A percentile compares a stretch with the other conserved stretches of the same genome.
These are phyloP conservation scores for Chlorella sp. DNA, from an alignment of 139 green algal species.

Conservation along the genomic window DNA sequence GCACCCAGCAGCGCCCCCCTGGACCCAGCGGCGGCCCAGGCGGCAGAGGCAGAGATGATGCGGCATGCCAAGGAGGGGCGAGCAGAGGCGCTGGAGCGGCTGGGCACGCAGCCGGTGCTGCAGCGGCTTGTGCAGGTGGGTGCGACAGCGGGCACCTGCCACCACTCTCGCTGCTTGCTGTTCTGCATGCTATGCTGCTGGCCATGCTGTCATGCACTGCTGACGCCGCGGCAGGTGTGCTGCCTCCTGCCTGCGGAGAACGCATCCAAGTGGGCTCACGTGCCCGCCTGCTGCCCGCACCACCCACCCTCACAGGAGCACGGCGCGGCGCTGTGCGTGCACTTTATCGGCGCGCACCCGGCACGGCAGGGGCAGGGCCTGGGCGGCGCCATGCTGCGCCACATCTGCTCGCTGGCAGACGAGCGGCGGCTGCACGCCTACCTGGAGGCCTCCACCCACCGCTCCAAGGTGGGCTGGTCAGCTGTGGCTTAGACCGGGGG, in stretches of 20 bases:
- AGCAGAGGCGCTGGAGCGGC: neutral
- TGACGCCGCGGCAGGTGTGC: neutral
- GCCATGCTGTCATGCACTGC: no score
- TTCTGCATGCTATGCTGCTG: no score
- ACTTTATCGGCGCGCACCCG: conserved; percentile 3
- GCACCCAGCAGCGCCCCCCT: neutral
- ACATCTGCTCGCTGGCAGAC: conserved; percentile 2
- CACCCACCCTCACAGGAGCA: neutral
- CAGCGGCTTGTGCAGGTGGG: neutral
- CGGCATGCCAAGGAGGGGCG: neutral
- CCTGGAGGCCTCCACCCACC: neutral
- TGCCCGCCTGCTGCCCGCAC: neutral
- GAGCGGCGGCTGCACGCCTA: neutral
- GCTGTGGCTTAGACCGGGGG: neutral
- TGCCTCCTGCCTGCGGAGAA: neutral
- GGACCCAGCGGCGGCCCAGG: neutral
- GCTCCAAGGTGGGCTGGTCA: neutral
- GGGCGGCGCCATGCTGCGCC: conserved; percentile 3
- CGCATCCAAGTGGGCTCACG: neutral
- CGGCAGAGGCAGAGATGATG: neutral
- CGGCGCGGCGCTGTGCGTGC: conserved; percentile 11
- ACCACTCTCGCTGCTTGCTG: neutral
- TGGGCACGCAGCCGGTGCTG: neutral
- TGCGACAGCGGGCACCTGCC: neutral
- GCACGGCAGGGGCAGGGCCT: neutral